Conservation (phyloP, 352 stramenopile genomes). For the Pythium coloratum region DNA sequence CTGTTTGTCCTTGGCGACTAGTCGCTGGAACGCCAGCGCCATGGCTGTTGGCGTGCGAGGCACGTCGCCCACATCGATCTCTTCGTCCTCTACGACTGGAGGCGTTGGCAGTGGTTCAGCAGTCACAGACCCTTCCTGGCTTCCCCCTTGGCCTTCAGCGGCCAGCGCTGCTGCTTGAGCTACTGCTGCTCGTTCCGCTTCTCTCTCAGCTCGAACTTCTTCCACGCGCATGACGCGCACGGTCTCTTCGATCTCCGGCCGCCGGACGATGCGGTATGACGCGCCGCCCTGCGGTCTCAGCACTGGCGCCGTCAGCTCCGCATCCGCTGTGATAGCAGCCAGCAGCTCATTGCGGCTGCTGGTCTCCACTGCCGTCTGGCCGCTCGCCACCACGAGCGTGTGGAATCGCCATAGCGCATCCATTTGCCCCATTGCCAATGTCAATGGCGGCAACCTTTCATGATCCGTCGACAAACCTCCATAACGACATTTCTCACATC, state of each 20-base stretch:
- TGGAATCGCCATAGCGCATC: constrained; percentile 49
- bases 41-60: constrained; percentile 24
- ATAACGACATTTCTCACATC: not conserved
- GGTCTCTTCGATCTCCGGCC: constrained; percentile 36
- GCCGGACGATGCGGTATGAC: constrained; percentile 51
- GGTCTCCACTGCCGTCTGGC: constrained; percentile 35
- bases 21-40: constrained; percentile 51
- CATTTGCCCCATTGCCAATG: not conserved
- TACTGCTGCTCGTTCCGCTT: not conserved
- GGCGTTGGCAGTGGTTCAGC: not conserved
- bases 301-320: constrained; percentile 30
- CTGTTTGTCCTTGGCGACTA: constrained; percentile 44
- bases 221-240: constrained; percentile 24
- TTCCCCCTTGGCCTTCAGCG: not conserved
- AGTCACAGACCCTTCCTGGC: not conserved
- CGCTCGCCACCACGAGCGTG: constrained; percentile 43
- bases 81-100: not conserved
- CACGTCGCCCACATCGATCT: constrained; percentile 4
- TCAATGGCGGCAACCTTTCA: constrained; percentile 1
- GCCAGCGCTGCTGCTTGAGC: not conserved
- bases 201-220: constrained; percentile 7
- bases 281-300: constrained; percentile 10
- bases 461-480: not conserved
- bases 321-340: constrained; percentile 26
- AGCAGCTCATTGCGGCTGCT: constrained; percentile 34